Conservation (phyloP, 2,329 filamentous ascomycete genomes). For the Botrytis tulipae region DNA sequence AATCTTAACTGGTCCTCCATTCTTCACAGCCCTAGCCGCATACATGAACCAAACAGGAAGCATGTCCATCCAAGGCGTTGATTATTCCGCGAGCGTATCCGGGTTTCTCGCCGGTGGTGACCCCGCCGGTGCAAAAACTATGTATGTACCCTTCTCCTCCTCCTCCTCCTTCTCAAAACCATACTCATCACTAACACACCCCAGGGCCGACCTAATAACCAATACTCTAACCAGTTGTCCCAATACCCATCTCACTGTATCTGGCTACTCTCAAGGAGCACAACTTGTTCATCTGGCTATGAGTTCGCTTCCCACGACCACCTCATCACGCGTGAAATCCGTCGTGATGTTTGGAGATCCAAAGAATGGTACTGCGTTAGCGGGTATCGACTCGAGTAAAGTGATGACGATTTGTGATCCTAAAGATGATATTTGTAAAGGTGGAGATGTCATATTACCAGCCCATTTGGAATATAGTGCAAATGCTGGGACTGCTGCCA, state of each 20-base stretch:
- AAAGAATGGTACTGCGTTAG: conserved; percentile 31
- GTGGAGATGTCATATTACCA: conserved; percentile 22
- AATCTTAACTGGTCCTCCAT: conserved; percentile 32
- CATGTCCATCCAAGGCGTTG: conserved; percentile 52
- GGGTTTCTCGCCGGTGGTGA: conserved; percentile 51
- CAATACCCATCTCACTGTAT: conserved; percentile 29
- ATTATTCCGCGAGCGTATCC: conserved; percentile 48
- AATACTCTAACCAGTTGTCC: conserved; percentile 29
- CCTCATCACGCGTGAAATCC: conserved; percentile 27
- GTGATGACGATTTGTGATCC: conserved; percentile 32
- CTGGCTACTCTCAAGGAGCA: conserved; percentile 35
- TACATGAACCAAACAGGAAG: conserved; percentile 42
- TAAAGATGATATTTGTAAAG: conserved; percentile 33
- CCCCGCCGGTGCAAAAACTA: conserved; percentile 43
- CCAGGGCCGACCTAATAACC: conserved; percentile 30
- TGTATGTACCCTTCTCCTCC: conserved; percentile 36
- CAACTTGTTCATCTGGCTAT: conserved; percentile 34
- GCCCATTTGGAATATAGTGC: conserved; percentile 32
- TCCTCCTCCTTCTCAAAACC: not conserved
- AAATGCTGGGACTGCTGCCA: conserved; percentile 31
- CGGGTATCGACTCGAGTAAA: conserved; percentile 26
- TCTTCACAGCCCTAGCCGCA: conserved; percentile 33
- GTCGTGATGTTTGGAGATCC: conserved; percentile 35
- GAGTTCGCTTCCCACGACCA: conserved; percentile 23
- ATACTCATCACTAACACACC: not conserved